phyloP scores from a whole-genome alignment of 2,329 filamentous ascomycete species.

The Leptographium radiaticola region DNA sequence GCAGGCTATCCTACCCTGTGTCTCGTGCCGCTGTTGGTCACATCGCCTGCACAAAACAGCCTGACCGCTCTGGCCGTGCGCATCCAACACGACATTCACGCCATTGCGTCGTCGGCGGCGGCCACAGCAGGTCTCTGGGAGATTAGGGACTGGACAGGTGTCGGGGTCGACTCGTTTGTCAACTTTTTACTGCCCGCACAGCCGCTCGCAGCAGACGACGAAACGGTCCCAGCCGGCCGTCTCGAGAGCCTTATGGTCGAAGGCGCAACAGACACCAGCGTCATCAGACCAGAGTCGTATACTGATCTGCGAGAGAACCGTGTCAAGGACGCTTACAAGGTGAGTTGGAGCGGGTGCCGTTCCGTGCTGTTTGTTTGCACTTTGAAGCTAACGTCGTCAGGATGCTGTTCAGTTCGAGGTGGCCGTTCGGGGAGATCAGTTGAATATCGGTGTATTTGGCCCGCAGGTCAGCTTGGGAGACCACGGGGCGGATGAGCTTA shows the following conservation, averaged over 20 bases:
- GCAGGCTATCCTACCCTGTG: constrained; percentile 61
- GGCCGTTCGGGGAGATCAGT: constrained; percentile 5
- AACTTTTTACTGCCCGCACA: constrained; percentile 55
- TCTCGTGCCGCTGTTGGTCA: constrained; percentile 58
- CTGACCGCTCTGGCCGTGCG: constrained; percentile 38
- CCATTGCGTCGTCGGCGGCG: constrained; percentile 37
- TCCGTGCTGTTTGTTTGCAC: too few species aligned
- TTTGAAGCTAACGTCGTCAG: background rate
- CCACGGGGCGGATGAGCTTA: background rate
- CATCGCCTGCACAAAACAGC: constrained; percentile 14
- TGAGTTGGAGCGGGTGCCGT: constrained; percentile 11
- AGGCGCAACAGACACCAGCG: too few species aligned
- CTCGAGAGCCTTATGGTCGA: constrained; percentile 1
- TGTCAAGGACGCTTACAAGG: constrained; percentile 19
- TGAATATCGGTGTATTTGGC: constrained; percentile 14
- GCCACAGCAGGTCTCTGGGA: constrained; percentile 55
- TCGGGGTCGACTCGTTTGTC: constrained; percentile 58
- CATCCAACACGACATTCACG: constrained; percentile 56
- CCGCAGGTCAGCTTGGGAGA: constrained; percentile 3
- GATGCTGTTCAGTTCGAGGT: constrained; percentile 13
- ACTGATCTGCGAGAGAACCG: constrained; percentile 14
- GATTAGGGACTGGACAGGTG: constrained; percentile 61
- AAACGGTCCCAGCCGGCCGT: background rate
- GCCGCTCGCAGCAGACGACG: background rate
- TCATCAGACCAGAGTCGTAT: constrained; percentile 2